Percentiles rank a stretch among this genome's conserved stretches.
phyloP scores from a whole-genome alignment of 2,329 filamentous ascomycete genomes.

The Fusarium kyushuense region DNA sequence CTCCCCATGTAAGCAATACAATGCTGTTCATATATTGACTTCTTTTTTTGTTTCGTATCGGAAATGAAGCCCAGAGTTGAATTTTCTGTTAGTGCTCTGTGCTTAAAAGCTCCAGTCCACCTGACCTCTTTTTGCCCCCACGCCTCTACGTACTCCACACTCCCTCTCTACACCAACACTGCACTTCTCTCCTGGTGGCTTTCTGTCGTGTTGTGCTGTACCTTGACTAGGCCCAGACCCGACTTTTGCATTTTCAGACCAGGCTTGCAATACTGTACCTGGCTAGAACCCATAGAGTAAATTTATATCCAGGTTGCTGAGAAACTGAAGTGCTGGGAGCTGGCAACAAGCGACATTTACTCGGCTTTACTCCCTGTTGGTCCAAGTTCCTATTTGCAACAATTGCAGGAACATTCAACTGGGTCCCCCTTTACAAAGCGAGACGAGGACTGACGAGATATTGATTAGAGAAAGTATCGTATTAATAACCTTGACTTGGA shows the following conservation, averaged over 20 bases:
- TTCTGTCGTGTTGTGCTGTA: constrained; percentile 11
- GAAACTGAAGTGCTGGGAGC: not conserved
- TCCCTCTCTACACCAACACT: constrained; percentile 25
- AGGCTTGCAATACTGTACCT: not conserved
- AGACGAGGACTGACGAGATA: constrained; percentile 7
- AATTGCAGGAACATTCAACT: constrained; percentile 9
- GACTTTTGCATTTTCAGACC: not conserved
- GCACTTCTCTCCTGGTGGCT: constrained; percentile 13
- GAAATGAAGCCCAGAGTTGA: constrained; percentile 19
- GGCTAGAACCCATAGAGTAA: not conserved
- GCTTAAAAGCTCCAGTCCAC: constrained; percentile 28
- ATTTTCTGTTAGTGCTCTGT: constrained; percentile 23
- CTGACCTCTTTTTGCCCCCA: constrained; percentile 41
- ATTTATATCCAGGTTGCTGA: not conserved
- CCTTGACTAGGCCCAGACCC: constrained; percentile 16
- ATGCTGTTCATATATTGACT: not conserved
- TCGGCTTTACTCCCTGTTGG: not conserved
- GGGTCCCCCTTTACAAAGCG: constrained; percentile 6
- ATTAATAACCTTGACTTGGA: not conserved
- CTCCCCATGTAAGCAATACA: not conserved
- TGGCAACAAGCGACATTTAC: not conserved
- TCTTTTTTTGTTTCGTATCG: not conserved
- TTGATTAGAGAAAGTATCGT: not conserved
- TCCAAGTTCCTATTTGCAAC: constrained; percentile 5
- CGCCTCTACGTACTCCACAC: constrained; percentile 30